Evolutionary conservation across 2,329 filamentous ascomycete genomes (phyloP), one percentile per base, ranked within the genome.

Genomic region (Beauveria asiatica): DNA sequence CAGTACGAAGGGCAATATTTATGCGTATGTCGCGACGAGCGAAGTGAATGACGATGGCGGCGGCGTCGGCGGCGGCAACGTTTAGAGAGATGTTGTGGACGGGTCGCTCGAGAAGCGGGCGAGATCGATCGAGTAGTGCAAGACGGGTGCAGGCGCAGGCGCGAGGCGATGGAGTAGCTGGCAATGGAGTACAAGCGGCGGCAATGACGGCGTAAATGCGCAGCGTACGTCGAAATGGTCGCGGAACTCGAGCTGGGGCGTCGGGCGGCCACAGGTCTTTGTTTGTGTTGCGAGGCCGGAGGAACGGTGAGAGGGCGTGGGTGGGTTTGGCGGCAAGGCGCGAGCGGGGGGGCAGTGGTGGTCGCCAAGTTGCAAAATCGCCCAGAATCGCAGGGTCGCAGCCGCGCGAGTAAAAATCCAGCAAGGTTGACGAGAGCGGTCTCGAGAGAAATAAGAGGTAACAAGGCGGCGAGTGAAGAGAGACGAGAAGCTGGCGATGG

Each of bases 51-150:
- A 37, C 17, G 23, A 13, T n/a, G 39, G 39, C 39, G 33, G 33
- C 21, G 21, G 30, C 49, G 49, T n/a, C 9, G 11, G 33, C 3
- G 10, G 13, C 11, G 13, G 49, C 49, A 30, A 25, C 9, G n/a
- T n/a, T 37, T 54, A 1, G 10, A 27, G 50, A 19, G 42, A 2
- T 9, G 16, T 39, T 39, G 19, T 41, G 21, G 41, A 30, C 48
- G 57, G 27, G 39, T 51, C 19, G 57, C n/a, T 41, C 25, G 19
- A 39, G 46, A 44, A 37, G 33, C 23, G 33, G 55, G 25, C 54
- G 30, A 49, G 54, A 39, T 57, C 37, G 55, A 50, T 51, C 56
- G 56, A n/a, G 56, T 42, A 52, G 56, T 19, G 27, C 33, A 52
- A 30, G 8, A 45, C 25, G 39, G 56, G 45, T 39, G 56, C 39